Percentiles rank a stretch among this genome's conserved stretches.
phyloP scores from a whole-genome alignment of 352 stramenopile species.

The Phytopythium helicoides region DNA sequence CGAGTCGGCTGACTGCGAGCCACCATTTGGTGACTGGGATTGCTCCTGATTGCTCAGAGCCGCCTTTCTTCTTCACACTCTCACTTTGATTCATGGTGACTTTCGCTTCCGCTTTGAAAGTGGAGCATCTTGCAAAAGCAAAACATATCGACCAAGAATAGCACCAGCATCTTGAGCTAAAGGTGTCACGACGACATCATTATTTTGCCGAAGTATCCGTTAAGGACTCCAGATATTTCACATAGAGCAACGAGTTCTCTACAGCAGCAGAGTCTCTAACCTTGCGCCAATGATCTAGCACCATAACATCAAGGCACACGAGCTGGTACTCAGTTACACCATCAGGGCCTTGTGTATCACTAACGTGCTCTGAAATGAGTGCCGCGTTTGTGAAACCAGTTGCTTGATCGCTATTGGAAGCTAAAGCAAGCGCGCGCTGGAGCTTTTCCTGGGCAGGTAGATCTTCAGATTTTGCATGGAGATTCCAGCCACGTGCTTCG shows the following conservation, averaged over 20 bases:
- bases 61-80: background rate
- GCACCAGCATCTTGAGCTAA: too few species aligned
- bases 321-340: constrained; percentile 49
- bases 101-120: too few species aligned
- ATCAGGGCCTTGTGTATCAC: constrained; percentile 11
- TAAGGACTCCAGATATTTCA: constrained; percentile 46
- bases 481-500: constrained; percentile 52
- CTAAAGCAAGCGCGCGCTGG: constrained; percentile 14
- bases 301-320: constrained; percentile 51
- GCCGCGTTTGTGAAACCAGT: constrained; percentile 14
- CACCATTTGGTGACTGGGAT: constrained; percentile 36
- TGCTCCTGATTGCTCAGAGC: background rate
- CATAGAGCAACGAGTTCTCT: constrained; percentile 38
- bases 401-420: constrained; percentile 17
- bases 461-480: constrained; percentile 26
- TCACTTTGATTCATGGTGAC: too few species aligned
- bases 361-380: constrained; percentile 45
- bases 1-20: constrained; percentile 30
- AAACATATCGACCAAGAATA: background rate
- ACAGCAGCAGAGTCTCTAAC: constrained; percentile 21
- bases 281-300: constrained; percentile 55
- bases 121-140: too few species aligned
- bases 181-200: too few species aligned
- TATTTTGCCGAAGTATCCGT: background rate
- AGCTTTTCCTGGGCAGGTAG: constrained; percentile 16